Evolutionary conservation across 306 rosid species (phyloP).

Genomic region (Mucuna pruriens): DNA sequence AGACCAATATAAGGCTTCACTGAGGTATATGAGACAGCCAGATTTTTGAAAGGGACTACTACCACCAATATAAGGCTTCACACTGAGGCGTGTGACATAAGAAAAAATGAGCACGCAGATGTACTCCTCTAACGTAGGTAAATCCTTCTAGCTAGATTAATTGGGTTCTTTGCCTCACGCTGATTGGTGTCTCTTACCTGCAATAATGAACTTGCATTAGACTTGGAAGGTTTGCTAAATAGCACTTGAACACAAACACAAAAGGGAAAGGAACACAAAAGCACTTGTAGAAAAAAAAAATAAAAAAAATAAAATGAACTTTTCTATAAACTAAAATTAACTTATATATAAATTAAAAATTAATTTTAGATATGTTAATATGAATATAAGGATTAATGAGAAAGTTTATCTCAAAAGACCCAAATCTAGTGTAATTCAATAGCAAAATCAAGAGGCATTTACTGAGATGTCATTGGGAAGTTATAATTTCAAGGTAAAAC

Average conservation of each 20-base stretch:
- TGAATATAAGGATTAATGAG: no score
- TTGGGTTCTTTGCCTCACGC: constrained; percentile 17
- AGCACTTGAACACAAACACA: neutral
- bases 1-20: neutral
- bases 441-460: neutral
- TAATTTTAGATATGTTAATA: no score
- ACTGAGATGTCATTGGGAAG: neutral
- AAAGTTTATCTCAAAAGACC: no score
- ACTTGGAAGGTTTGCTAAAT: neutral
- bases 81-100: neutral
- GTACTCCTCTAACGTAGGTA: constrained; percentile 45
- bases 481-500: constrained; percentile 9
- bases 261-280: neutral
- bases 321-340: no score
- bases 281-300: no score
- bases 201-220: constrained; percentile 32
- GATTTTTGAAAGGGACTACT: no score
- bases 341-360: no score
- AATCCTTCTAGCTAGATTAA: constrained; percentile 38
- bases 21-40: neutral
- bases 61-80: neutral
- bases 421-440: neutral
- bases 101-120: neutral
- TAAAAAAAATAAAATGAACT: no score
- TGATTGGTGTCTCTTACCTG: constrained; percentile 49